These are phyloP conservation scores for Bauhinia variegata DNA, from an alignment of 306 rosid genomes.

Conservation along the genomic window DNA sequence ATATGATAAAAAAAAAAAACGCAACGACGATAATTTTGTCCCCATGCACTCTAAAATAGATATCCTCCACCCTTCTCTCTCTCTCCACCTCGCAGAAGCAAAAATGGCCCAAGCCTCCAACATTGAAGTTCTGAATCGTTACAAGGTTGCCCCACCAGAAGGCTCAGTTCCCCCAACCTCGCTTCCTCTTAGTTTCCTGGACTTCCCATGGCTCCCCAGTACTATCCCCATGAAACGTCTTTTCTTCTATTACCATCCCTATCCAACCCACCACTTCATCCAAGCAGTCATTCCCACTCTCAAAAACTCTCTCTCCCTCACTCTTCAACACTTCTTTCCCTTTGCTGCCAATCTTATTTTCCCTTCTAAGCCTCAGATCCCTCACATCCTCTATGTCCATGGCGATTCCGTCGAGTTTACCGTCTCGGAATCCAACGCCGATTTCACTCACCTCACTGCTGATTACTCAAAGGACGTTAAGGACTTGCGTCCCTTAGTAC, in stretches of 20 bases:
- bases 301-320: slow-evolving; percentile 20
- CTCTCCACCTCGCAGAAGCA: no score
- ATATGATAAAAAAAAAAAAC: no score
- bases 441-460: not conserved
- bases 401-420: not conserved
- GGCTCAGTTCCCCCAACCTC: not conserved
- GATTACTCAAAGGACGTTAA: not conserved
- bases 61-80: no score
- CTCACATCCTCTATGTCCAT: not conserved
- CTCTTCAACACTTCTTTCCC: slow-evolving; percentile 20
- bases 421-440: not conserved
- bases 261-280: not conserved
- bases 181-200: slow-evolving; percentile 16
- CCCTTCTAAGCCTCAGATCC: not conserved
- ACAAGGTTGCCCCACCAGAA: not conserved
- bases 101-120: not conserved
- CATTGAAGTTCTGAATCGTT: not conserved
- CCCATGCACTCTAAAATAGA: no score
- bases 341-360: slow-evolving; percentile 1
- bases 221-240: not conserved
- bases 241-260: slow-evolving; percentile 10
- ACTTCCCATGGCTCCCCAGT: slow-evolving; percentile 6
- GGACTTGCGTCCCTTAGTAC: not conserved
- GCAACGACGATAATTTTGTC: no score
- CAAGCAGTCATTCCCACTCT: slow-evolving; percentile 3